A percentile compares a stretch with the other conserved stretches of the same genome.
phyloP scores from a whole-genome alignment of 2,329 filamentous ascomycete species.

The Beauveria australis region DNA sequence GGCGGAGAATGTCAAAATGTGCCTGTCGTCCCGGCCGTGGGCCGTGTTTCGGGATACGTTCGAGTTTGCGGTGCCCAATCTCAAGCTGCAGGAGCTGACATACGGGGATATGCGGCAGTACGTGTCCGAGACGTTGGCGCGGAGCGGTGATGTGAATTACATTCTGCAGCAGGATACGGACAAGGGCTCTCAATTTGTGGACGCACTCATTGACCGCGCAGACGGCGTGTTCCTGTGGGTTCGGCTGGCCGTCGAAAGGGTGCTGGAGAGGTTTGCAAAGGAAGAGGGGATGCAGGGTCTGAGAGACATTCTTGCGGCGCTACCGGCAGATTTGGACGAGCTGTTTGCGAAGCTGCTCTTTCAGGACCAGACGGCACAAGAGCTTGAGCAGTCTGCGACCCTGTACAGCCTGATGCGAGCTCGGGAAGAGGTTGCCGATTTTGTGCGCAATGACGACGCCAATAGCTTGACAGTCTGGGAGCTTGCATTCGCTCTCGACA shows the following conservation, averaged over 20 bases:
- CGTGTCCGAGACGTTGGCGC: conserved; percentile 15
- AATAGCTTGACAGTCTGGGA: conserved; percentile 26
- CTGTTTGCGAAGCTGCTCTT: conserved; percentile 25
- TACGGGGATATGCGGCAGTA: conserved; percentile 21
- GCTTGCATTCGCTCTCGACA: conserved; percentile 21
- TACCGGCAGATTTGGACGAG: conserved; percentile 21
- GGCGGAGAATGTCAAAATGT: conserved; percentile 21
- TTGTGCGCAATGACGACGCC: conserved; percentile 24
- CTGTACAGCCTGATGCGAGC: conserved; percentile 24
- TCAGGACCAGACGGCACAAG: conserved; percentile 14
- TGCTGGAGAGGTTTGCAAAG: conserved; percentile 16
- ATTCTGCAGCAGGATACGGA: conserved; percentile 12
- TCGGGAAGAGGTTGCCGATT: conserved; percentile 24
- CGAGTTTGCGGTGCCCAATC: conserved; percentile 17
- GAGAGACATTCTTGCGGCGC: conserved; percentile 6
- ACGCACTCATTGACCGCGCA: conserved; percentile 16
- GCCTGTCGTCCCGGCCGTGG: conserved; percentile 26
- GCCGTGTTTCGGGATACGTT: conserved; percentile 20
- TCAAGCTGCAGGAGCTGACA: conserved; percentile 21
- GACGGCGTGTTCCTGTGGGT: conserved; percentile 29
- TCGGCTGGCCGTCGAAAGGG: conserved; percentile 21
- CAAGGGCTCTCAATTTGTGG: conserved; percentile 8
- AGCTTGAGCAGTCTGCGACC: conserved; percentile 17
- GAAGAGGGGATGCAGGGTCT: conserved; percentile 6
- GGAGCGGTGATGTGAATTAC: conserved; percentile 11